These are phyloP conservation scores for Colletotrichum sp. DNA, from an alignment of 2,329 filamentous ascomycete genomes.

Conservation along the genomic window DNA sequence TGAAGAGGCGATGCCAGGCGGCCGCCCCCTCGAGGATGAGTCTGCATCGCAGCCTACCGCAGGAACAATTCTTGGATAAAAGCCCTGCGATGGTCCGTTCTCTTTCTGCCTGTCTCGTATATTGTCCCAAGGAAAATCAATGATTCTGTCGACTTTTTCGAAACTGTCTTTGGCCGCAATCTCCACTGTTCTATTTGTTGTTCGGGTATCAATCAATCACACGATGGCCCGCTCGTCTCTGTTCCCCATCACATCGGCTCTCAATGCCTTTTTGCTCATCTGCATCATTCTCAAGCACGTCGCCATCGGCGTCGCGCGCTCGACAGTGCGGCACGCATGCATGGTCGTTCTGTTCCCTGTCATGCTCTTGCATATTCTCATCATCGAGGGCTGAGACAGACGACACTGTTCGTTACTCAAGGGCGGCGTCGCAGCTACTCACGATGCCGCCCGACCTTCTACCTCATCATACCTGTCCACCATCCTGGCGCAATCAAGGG, in stretches of 20 bases:
- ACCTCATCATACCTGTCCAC: neutral
- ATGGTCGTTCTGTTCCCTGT: constrained; percentile 11
- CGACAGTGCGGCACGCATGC: neutral
- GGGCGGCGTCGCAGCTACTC: neutral
- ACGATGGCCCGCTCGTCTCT: neutral
- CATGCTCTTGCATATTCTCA: constrained; percentile 9
- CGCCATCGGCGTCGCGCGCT: neutral
- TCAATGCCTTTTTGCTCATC: constrained; percentile 1
- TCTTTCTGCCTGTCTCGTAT: neutral
- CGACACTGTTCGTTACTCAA: neutral
- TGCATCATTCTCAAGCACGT: constrained; percentile 20
- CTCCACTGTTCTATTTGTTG: neutral
- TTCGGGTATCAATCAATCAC: neutral
- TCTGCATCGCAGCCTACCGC: neutral
- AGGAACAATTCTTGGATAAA: neutral
- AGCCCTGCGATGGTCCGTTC: neutral
- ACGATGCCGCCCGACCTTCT: neutral
- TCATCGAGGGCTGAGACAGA: constrained; percentile 11
- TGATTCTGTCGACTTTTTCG: neutral
- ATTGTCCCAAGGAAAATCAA: neutral
- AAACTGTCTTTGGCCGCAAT: neutral
- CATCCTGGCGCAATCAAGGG: neutral
- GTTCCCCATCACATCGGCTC: constrained; percentile 5
- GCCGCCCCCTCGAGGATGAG: neutral
- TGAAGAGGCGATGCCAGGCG: constrained; percentile 1